phyloP scores from a whole-genome alignment of 768 basidiomycete species.

The Kwoniella sp. region DNA sequence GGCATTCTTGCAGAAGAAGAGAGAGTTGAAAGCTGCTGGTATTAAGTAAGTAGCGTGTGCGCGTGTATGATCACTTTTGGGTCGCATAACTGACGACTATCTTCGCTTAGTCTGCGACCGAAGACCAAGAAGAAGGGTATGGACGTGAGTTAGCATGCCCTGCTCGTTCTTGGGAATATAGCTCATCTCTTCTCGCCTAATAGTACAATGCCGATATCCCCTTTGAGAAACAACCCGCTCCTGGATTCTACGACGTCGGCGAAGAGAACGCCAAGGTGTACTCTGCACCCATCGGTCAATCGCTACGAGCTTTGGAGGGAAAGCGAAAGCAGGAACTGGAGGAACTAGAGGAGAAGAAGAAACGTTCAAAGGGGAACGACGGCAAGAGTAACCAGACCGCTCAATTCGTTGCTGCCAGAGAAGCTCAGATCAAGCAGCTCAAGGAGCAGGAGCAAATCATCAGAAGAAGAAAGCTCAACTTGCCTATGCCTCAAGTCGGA shows the following conservation, averaged over 20 bases:
- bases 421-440: conserved; percentile 95
- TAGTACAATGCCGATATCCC: conserved; percentile 98
- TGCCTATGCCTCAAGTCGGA: conserved; percentile 89
- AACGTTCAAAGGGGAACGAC: conserved; percentile 79
- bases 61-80: too few relatives aligned
- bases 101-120: conserved; percentile 71
- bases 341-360: conserved; percentile 75
- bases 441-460: conserved; percentile 97
- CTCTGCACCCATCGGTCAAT: conserved; percentile 84
- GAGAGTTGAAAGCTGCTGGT: conserved; percentile 95
- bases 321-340: conserved; percentile 93
- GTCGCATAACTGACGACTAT: not conserved
- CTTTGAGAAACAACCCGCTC: conserved; percentile 92
- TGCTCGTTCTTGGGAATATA: not conserved
- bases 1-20: conserved; percentile 94
- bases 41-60: conserved; percentile 74
- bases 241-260: conserved; percentile 95
- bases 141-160: conserved; percentile 68
- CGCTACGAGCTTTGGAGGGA: conserved; percentile 86
- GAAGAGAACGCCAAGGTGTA: conserved; percentile 87
- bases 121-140: conserved; percentile 96
- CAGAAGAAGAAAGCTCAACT: conserved; percentile 75
- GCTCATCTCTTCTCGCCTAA: not conserved
- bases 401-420: conserved; percentile 93
- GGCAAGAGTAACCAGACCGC: conserved; percentile 65